Evolutionary conservation across 768 basidiomycete species (phyloP), one percentile per base, ranked within the genome.

Genomic region (Xerocomellus dryophilus): DNA sequence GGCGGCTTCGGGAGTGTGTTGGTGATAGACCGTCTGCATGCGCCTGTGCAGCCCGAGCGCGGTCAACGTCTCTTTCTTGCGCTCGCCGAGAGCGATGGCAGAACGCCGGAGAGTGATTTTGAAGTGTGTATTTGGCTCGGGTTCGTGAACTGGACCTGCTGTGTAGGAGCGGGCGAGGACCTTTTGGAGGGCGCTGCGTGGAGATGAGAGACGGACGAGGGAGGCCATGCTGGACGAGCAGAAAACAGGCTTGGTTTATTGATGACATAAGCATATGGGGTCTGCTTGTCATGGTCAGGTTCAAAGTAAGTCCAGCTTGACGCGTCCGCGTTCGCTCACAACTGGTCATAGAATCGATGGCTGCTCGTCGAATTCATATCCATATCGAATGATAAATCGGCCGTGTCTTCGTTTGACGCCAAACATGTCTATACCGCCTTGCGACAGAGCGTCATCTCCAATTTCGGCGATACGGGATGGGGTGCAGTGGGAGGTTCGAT

Each of bases 61-160:
- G n/a, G 80, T 77, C 42, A 95, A 77, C 0, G 93, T 95, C 43
- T 78, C 84, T 65, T 86, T 80, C 52, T 84, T 81, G 61, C 78
- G 79, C 53, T 82, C 75, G 3, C 88, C 86, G 9, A 96, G 81
- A 1, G 91, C 86, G 57, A 95, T 94, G 45, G 84, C 86, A 6
- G 93, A 95, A 51, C 94, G 88, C 10, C 81, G 81, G 27, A 95
- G 84, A 18, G 93, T 96, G 63, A 98, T 87, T 75, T 89, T 90
- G 76, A 81, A 94, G 71, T 96, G 90, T 0, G 93, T 91, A 29
- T 71, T 74, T 49, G 77, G 73, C 43, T 53, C 53, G 4, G 42
- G 39, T 15, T 47, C 40, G 29, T 47, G 40, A 23, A 7, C 14
- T 5, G 38, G 50, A 8, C 20, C 11, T 17, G 57, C 11, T 10